Percentiles rank a stretch among this genome's conserved stretches.
phyloP scores from a whole-genome alignment of 345 rosid genomes.

The Eutrema heterophyllum region DNA sequence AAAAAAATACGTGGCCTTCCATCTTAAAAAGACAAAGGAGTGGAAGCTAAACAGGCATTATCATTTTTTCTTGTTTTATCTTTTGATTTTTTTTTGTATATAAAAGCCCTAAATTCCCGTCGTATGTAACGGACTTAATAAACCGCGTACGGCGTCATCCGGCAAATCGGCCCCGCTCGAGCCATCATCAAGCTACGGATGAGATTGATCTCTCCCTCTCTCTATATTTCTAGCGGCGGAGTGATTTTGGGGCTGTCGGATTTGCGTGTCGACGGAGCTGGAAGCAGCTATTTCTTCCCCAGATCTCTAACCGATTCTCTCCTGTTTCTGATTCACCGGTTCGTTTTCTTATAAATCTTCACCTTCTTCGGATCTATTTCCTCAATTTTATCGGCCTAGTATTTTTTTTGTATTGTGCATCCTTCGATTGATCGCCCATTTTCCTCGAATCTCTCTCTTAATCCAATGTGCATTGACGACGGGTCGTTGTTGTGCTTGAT shows the following conservation, averaged over 20 bases:
- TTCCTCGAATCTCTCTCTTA: not conserved
- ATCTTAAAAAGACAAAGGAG: not conserved
- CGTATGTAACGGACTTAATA: conserved; percentile 2
- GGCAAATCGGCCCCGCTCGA: conserved; percentile 14
- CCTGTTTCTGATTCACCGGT: conserved; percentile 18
- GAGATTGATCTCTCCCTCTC: not conserved
- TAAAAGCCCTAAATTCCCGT: conserved; percentile 10
- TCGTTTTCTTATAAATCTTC: not conserved
- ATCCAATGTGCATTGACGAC: conserved; percentile 1
- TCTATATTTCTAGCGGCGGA: not conserved
- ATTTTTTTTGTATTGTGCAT: not conserved
- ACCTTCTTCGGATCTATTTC: conserved; percentile 1
- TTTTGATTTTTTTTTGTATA: no score
- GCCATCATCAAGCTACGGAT: conserved; percentile 15
- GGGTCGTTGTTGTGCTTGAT: not conserved
- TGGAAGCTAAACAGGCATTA: conserved; percentile 11
- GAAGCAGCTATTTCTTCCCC: conserved; percentile 18
- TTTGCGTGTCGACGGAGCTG: conserved; percentile 8
- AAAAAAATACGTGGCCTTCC: not conserved
- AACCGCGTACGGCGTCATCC: conserved; percentile 16
- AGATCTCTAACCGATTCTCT: conserved; percentile 9
- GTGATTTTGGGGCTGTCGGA: not conserved
- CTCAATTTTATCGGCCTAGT: not conserved
- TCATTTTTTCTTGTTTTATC: no score
- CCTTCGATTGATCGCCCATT: not conserved